Conservation (phyloP, 2,329 filamentous ascomycete genomes). For the Xylariaceae sp. region DNA sequence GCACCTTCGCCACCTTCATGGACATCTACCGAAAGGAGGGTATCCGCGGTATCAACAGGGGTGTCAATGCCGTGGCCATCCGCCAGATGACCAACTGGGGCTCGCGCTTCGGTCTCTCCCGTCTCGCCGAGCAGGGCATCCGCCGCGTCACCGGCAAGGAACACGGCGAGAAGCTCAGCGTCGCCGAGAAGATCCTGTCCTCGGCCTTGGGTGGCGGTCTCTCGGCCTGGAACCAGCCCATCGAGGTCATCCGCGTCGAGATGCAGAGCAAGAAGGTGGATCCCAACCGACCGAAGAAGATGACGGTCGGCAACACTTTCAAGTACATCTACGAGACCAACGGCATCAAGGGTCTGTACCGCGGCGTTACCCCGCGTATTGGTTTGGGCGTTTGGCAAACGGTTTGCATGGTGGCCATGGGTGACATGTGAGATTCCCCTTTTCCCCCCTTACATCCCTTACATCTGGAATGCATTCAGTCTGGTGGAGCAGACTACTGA, state of each 20-base stretch:
- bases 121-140: conserved; percentile 86
- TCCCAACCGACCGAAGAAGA: conserved; percentile 96
- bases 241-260: conserved; percentile 98
- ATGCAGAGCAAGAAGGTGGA: conserved; percentile 99
- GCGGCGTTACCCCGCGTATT: conserved; percentile 89
- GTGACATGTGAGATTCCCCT: conserved; percentile 74
- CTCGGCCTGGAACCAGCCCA: conserved; percentile 98
- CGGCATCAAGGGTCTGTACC: conserved; percentile 88
- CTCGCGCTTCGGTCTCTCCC: conserved; percentile 86
- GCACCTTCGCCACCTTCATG: conserved; percentile 93
- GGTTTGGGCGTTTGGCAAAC: conserved; percentile 98
- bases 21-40: conserved; percentile 94
- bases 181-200: conserved; percentile 83
- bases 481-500: conserved; percentile 22
- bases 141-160: conserved; percentile 73
- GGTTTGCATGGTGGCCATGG: conserved; percentile 98
- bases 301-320: conserved; percentile 85
- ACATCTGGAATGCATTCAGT: background rate
- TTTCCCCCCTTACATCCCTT: conserved; percentile 2
- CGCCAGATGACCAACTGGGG: conserved; percentile 99
- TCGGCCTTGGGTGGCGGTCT: conserved; percentile 86
- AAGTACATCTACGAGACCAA: conserved; percentile 87
- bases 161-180: conserved; percentile 68
- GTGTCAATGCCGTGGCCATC: conserved; percentile 97
- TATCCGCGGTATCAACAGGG: conserved; percentile 93